phyloP scores from a whole-genome alignment of 306 rosid species.

The Elaeagnus macrophylla region DNA sequence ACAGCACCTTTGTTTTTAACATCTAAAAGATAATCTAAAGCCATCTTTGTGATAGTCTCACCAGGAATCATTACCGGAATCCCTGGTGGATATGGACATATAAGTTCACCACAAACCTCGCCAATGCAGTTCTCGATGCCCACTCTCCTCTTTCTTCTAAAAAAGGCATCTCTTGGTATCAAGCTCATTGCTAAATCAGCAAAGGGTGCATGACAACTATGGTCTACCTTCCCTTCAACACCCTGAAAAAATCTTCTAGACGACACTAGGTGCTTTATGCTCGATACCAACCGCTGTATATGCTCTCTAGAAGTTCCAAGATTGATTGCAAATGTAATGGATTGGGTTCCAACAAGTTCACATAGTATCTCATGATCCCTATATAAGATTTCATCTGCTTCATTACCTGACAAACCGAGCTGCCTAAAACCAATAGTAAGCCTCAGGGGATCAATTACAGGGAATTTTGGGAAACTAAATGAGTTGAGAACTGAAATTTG shows the following conservation, averaged over 20 bases:
- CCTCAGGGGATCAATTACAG: slow-evolving; percentile 56
- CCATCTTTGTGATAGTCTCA: slow-evolving; percentile 50
- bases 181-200: slow-evolving; percentile 37
- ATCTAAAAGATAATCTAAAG: slow-evolving; percentile 52
- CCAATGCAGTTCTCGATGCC: slow-evolving; percentile 47
- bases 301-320: slow-evolving; percentile 65
- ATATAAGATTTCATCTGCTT: slow-evolving; percentile 58
- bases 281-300: slow-evolving; percentile 50
- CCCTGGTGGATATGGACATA: slow-evolving; percentile 84
- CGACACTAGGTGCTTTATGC: slow-evolving; percentile 44
- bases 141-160: slow-evolving; percentile 50
- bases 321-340: slow-evolving; percentile 57
- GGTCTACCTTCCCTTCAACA: slow-evolving; percentile 18
- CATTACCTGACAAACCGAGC: slow-evolving; percentile 73
- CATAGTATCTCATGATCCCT: slow-evolving; percentile 50
- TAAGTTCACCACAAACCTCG: slow-evolving; percentile 66
- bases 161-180: slow-evolving; percentile 85
- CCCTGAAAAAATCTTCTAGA: slow-evolving; percentile 16
- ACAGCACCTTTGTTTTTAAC: slow-evolving; percentile 47
- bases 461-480: slow-evolving; percentile 36
- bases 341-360: slow-evolving; percentile 66
- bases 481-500: slow-evolving; percentile 53
- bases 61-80: slow-evolving; percentile 76
- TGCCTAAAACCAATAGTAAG: slow-evolving; percentile 67
- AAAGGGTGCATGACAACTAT: slow-evolving; percentile 27